A percentile compares a stretch with the other conserved stretches of the same genome.
phyloP scores from a whole-genome alignment of 2,329 filamentous ascomycete species.

The Calonectria pseudoturangicola region DNA sequence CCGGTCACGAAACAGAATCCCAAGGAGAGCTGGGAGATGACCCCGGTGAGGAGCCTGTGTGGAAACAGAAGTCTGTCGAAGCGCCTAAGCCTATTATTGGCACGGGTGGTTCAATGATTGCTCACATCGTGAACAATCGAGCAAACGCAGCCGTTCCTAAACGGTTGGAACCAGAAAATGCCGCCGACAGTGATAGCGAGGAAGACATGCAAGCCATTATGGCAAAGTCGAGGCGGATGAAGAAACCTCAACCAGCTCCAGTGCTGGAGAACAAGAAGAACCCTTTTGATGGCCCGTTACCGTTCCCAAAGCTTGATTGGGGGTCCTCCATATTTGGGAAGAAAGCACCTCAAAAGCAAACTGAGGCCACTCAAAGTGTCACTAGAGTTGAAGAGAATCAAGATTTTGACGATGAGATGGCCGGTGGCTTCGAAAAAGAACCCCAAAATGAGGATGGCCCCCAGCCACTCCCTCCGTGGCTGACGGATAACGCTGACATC shows the following conservation, averaged over 20 bases:
- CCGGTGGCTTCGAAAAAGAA: constrained; percentile 80
- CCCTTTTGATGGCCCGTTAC: constrained; percentile 85
- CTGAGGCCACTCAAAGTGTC: constrained; percentile 53
- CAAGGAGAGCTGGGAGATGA: constrained; percentile 71
- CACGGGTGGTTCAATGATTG: constrained; percentile 77
- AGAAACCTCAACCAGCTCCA: constrained; percentile 65
- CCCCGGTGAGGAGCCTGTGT: constrained; percentile 67
- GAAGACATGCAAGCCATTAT: constrained; percentile 87
- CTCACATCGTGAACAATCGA: constrained; percentile 84
- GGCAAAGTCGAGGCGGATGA: constrained; percentile 79
- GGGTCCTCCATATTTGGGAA: constrained; percentile 76
- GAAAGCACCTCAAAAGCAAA: constrained; percentile 56
- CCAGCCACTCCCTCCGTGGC: constrained; percentile 85
- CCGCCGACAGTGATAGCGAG: constrained; percentile 80
- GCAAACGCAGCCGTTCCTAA: constrained; percentile 77
- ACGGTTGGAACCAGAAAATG: constrained; percentile 47
- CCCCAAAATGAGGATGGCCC: constrained; percentile 64
- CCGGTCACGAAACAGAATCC: constrained; percentile 60
- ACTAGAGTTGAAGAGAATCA: constrained; percentile 49
- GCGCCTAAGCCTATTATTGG: constrained; percentile 70
- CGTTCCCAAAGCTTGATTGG: constrained; percentile 90
- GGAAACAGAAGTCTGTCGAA: constrained; percentile 73
- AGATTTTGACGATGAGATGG: constrained; percentile 65
- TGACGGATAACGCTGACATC: constrained; percentile 79
- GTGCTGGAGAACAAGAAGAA: constrained; percentile 74